Percentiles rank a stretch among this genome's conserved stretches.
Conservation (phyloP, 805 yeast genomes). For the Cyberlindnera petersonii region DNA sequence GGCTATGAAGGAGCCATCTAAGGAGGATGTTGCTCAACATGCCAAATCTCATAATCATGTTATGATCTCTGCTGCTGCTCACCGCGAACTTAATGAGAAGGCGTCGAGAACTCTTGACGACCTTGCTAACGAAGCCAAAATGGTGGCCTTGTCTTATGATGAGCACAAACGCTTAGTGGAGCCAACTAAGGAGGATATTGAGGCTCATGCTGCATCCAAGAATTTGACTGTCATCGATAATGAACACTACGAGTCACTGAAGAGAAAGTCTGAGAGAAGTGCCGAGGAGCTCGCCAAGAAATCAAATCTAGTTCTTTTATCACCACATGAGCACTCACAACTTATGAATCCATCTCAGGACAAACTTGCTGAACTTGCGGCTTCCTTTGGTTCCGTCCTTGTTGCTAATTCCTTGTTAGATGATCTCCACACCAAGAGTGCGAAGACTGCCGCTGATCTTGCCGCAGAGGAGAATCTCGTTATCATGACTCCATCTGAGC, state of each 20-base stretch:
- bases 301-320: conserved; percentile 25
- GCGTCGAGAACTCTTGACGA: conserved; percentile 23
- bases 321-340: conserved; percentile 18
- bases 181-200: conserved; percentile 12
- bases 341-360: conserved; percentile 18
- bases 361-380: conserved; percentile 8
- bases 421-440: conserved; percentile 14
- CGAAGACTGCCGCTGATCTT: conserved; percentile 20
- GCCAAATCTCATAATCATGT: conserved; percentile 11
- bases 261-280: conserved; percentile 10
- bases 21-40: conserved; percentile 6
- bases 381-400: conserved; percentile 5
- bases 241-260: conserved; percentile 3
- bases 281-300: conserved; percentile 21
- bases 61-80: conserved; percentile 17
- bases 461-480: conserved; percentile 19
- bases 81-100: conserved; percentile 6
- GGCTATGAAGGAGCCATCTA: conserved; percentile 10
- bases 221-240: conserved; percentile 5
- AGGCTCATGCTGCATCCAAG: conserved; percentile 13
- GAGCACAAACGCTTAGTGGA: conserved; percentile 15
- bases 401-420: conserved; percentile 8
- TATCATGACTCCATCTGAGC: conserved; percentile 17
- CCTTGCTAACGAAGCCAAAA: conserved; percentile 20
- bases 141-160: conserved; percentile 12